phyloP scores from a whole-genome alignment of 176 grass and related monocot species.

The Carex cristatella region DNA sequence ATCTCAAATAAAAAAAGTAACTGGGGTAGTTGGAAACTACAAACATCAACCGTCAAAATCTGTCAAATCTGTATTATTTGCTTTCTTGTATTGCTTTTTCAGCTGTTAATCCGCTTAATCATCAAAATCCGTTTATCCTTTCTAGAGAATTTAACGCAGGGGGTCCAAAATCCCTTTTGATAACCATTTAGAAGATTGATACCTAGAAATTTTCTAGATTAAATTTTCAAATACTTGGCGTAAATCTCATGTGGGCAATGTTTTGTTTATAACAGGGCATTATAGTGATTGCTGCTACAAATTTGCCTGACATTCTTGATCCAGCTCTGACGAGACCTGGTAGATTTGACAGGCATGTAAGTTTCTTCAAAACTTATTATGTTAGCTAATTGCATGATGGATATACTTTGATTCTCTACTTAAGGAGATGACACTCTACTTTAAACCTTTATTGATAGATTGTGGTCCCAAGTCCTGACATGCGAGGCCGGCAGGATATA shows the following conservation, averaged over 20 bases:
- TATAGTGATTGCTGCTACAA: conserved; percentile 98
- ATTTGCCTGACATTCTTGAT: conserved; percentile 97
- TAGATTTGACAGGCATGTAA: conserved; percentile 99
- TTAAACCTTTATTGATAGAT: conserved; percentile 53
- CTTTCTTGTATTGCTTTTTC: not conserved
- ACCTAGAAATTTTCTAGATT: not conserved
- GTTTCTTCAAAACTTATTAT: conserved; percentile 26
- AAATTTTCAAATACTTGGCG: not conserved
- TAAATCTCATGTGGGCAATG: not conserved
- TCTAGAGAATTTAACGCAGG: not conserved
- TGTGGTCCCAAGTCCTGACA: conserved; percentile 91
- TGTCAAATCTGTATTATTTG: not conserved
- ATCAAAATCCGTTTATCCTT: not conserved
- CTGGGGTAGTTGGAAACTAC: not conserved
- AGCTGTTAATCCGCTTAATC: not conserved
- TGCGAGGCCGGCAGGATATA: conserved; percentile 86
- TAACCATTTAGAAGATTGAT: not conserved
- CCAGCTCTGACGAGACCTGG: conserved; percentile 95
- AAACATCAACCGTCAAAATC: not conserved
- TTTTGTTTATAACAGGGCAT: conserved; percentile 54
- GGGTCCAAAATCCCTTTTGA: not conserved
- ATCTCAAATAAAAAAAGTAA: not conserved
- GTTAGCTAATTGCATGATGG: not conserved
- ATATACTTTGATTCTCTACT: conserved; percentile 6
- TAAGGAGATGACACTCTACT: not conserved